Conservation (phyloP, 257 asterid genomes). For the Solanum infundibuliforme region DNA sequence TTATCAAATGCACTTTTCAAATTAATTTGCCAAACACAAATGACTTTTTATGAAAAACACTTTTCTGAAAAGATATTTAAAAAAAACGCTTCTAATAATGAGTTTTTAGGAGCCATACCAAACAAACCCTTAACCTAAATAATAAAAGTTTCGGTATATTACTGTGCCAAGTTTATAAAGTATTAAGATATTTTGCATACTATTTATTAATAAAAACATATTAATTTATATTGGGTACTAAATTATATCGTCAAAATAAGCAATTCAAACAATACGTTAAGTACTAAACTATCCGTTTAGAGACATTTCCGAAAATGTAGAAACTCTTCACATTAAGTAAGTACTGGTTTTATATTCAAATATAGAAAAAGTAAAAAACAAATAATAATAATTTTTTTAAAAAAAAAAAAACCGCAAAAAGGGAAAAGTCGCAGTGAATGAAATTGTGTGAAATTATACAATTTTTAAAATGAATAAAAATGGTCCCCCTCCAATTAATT, state of each 20-base stretch:
- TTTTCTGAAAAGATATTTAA: too few species aligned
- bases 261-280: not conserved
- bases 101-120: too few species aligned
- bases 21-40: too few species aligned
- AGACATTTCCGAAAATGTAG: not conserved
- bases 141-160: too few species aligned
- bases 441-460: not conserved
- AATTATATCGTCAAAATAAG: not conserved
- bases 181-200: not conserved
- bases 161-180: not conserved
- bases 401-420: too few species aligned
- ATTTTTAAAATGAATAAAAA: not conserved
- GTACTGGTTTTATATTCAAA: not conserved
- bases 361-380: not conserved
- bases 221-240: not conserved
- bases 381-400: too few species aligned
- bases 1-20: too few species aligned
- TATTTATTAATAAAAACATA: not conserved
- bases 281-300: not conserved
- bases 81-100: too few species aligned
- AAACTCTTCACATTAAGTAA: not conserved
- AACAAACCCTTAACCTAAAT: not conserved
- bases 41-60: too few species aligned
- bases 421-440: not conserved
- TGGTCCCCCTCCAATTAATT: not conserved